A percentile compares a stretch with the other conserved stretches of the same genome.
phyloP scores from a whole-genome alignment of 2,329 filamentous ascomycete genomes.

The Rhynchosporium agropyri region DNA sequence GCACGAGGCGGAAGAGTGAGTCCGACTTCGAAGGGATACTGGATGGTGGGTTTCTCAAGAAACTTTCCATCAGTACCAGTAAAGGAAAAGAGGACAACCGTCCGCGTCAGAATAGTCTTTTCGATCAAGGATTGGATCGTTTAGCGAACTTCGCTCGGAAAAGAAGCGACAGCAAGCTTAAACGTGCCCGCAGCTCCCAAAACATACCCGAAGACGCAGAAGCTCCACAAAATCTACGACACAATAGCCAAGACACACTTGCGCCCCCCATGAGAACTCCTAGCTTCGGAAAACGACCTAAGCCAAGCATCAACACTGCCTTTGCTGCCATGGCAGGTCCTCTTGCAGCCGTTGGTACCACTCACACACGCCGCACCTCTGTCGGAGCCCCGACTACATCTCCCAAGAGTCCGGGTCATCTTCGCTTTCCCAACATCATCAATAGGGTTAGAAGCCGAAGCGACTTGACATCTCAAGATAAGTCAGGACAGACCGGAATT shows the following conservation, averaged over 20 bases:
- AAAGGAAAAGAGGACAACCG: slow-evolving; percentile 46
- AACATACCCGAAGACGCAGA: slow-evolving; percentile 35
- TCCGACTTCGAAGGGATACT: slow-evolving; percentile 64
- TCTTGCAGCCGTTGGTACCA: slow-evolving; percentile 56
- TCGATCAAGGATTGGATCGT: slow-evolving; percentile 48
- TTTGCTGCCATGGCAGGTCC: slow-evolving; percentile 58
- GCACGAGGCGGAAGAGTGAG: slow-evolving; percentile 67
- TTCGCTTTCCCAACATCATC: slow-evolving; percentile 47
- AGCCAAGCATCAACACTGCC: slow-evolving; percentile 61
- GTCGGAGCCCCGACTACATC: slow-evolving; percentile 55
- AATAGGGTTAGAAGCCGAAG: slow-evolving; percentile 59
- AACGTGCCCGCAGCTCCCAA: slow-evolving; percentile 37
- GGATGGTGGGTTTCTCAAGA: slow-evolving; percentile 65
- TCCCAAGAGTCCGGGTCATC: slow-evolving; percentile 48
- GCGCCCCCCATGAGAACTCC: slow-evolving; percentile 54
- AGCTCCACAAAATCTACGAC: slow-evolving; percentile 42
- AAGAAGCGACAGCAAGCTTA: slow-evolving; percentile 41
- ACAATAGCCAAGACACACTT: slow-evolving; percentile 45
- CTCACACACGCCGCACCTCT: slow-evolving; percentile 62
- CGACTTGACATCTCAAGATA: slow-evolving; percentile 50
- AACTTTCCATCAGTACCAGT: slow-evolving; percentile 53
- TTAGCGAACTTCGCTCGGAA: slow-evolving; percentile 40
- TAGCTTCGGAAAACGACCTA: slow-evolving; percentile 54
- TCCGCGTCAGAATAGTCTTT: slow-evolving; percentile 54
- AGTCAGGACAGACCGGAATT: slow-evolving; percentile 46